Evolutionary conservation across 2,329 filamentous ascomycete species (phyloP).

Genomic region (Sordariomycetes sp.): DNA sequence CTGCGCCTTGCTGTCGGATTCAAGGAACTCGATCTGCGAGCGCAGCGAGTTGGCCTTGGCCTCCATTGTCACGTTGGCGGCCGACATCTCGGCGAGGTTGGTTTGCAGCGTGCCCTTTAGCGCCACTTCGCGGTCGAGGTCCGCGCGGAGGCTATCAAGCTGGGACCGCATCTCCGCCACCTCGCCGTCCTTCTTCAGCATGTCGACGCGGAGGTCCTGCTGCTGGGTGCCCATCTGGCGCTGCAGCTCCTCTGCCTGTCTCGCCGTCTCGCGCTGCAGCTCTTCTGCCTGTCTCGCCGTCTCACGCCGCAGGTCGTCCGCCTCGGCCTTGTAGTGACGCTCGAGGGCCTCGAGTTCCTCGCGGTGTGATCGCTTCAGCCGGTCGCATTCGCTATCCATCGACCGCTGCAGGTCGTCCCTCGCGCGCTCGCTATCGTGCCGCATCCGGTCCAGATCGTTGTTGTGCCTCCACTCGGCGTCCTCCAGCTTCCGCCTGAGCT

Average conservation of each 20-base stretch:
- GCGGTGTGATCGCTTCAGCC: slow-evolving; percentile 49
- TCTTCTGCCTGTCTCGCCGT: slow-evolving; percentile 54
- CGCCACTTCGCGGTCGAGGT: slow-evolving; percentile 52
- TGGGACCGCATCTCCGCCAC: slow-evolving; percentile 33
- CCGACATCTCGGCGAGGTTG: slow-evolving; percentile 46
- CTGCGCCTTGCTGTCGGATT: slow-evolving; percentile 82
- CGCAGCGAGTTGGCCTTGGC: slow-evolving; percentile 64
- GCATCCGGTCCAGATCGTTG: slow-evolving; percentile 43
- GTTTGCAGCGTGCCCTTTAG: slow-evolving; percentile 43
- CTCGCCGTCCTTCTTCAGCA: slow-evolving; percentile 44
- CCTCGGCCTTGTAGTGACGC: slow-evolving; percentile 49
- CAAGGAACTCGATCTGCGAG: slow-evolving; percentile 78
- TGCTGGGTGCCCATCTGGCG: slow-evolving; percentile 39
- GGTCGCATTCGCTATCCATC: slow-evolving; percentile 42
- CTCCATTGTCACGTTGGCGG: slow-evolving; percentile 58
- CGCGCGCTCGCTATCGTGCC: slow-evolving; percentile 43
- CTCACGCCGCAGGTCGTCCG: slow-evolving; percentile 53
- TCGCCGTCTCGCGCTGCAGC: slow-evolving; percentile 41
- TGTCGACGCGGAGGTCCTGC: slow-evolving; percentile 33
- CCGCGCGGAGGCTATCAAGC: slow-evolving; percentile 26
- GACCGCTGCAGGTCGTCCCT: slow-evolving; percentile 42
- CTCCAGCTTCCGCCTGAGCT: slow-evolving; percentile 30
- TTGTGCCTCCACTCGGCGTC: slow-evolving; percentile 25
- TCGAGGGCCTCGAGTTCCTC: slow-evolving; percentile 58
- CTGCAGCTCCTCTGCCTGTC: slow-evolving; percentile 57